These are phyloP conservation scores for Termitomyces bulborhizus DNA, from an alignment of 768 basidiomycete genomes.

Conservation along the genomic window DNA sequence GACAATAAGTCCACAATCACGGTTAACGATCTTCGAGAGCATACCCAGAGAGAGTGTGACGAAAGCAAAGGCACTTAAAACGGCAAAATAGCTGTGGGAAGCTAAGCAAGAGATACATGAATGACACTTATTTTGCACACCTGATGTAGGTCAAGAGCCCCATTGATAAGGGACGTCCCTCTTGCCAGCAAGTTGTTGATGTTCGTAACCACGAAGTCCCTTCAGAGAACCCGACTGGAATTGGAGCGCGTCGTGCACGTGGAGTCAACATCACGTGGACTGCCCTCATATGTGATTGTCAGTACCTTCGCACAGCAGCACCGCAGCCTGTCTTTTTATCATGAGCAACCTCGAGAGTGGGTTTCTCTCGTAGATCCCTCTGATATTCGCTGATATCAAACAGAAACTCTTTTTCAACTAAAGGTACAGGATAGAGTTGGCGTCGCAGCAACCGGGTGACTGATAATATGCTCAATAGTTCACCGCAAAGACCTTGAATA, in stretches of 20 bases:
- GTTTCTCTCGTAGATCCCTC: constrained; percentile 21
- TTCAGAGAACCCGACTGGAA: neutral
- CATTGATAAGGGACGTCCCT: constrained; percentile 28
- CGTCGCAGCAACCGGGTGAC: neutral
- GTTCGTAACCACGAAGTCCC: neutral
- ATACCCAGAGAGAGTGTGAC: constrained; percentile 87
- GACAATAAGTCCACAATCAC: neutral
- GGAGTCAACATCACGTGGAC: constrained; percentile 13
- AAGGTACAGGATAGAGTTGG: constrained; percentile 51
- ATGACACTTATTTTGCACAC: constrained; percentile 23
- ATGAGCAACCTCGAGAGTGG: constrained; percentile 91
- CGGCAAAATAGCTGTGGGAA: constrained; percentile 61
- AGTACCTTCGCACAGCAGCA: neutral
- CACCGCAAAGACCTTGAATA: constrained; percentile 91
- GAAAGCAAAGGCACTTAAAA: constrained; percentile 75
- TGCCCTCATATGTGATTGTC: neutral
- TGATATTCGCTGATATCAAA: constrained; percentile 22
- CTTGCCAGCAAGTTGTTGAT: constrained; percentile 10
- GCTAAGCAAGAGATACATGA: neutral
- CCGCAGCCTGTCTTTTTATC: constrained; percentile 10
- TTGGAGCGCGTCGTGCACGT: constrained; percentile 8
- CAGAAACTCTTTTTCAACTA: constrained; percentile 98
- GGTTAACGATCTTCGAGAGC: constrained; percentile 12
- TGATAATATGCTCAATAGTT: constrained; percentile 51
- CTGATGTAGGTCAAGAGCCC: constrained; percentile 56